phyloP scores from a whole-genome alignment of 306 rosid species.

The Trifolium dubium region DNA sequence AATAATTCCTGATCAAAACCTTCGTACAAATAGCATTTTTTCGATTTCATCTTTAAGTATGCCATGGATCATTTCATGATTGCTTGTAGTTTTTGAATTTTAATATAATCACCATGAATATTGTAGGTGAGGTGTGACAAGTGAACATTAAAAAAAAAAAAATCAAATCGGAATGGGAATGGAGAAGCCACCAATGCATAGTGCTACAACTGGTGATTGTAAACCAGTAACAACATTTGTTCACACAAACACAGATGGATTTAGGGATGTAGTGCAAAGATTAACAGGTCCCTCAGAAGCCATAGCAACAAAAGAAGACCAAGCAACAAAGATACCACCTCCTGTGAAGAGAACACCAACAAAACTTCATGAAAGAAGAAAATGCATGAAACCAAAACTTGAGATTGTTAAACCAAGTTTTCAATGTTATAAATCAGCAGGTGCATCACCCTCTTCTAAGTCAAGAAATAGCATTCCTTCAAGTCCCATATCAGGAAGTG shows the following conservation, averaged over 20 bases:
- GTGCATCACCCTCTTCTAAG: conserved; percentile 50
- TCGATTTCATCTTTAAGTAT: conserved; percentile 10
- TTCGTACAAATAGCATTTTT: conserved; percentile 24
- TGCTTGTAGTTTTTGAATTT: conserved; percentile 9
- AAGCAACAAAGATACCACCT: conserved; percentile 18
- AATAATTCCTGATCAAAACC: not conserved
- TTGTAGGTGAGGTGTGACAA: conserved; percentile 39
- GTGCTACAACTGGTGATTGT: conserved; percentile 40
- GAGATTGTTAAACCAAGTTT: conserved; percentile 71
- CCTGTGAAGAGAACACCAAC: conserved; percentile 46
- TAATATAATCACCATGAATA: conserved; percentile 18
- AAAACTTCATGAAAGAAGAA: conserved; percentile 83
- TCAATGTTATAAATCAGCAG: conserved; percentile 35
- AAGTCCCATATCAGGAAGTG: conserved; percentile 53
- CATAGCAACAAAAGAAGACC: conserved; percentile 8
- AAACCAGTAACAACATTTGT: conserved; percentile 77
- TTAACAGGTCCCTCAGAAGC: conserved; percentile 71
- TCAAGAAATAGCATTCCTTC: conserved; percentile 45
- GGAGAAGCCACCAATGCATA: conserved; percentile 53
- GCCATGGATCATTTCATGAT: conserved; percentile 15
- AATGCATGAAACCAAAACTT: conserved; percentile 74
- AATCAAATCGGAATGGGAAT: conserved; percentile 36
- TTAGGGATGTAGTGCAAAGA: conserved; percentile 78
- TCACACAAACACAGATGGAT: conserved; percentile 68
- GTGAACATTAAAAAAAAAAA: not conserved